These are phyloP conservation scores for Ogataea angusta DNA, from an alignment of 805 yeast genomes.

Conservation along the genomic window DNA sequence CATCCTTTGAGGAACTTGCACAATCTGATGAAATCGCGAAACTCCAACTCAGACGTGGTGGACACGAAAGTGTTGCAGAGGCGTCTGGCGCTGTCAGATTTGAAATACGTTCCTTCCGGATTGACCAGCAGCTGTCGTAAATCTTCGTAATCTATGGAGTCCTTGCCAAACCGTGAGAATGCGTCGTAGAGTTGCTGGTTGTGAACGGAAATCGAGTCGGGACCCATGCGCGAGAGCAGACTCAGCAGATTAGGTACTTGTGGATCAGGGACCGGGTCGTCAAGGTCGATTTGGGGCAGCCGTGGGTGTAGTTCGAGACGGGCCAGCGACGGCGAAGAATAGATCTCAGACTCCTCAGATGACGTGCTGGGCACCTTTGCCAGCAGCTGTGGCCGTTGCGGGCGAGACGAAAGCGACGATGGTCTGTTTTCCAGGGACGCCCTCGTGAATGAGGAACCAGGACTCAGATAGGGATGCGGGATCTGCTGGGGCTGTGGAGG, in stretches of 20 bases:
- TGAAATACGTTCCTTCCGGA: conserved; percentile 24
- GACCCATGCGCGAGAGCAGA: conserved; percentile 10
- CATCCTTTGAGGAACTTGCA: conserved; percentile 32
- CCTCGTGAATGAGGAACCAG: background rate
- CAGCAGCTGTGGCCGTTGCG: background rate
- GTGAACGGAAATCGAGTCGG: conserved; percentile 24
- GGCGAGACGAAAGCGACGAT: background rate
- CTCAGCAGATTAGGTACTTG: conserved; percentile 14
- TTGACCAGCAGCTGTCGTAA: conserved; percentile 21
- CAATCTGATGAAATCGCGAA: conserved; percentile 28
- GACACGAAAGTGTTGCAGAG: conserved; percentile 22
- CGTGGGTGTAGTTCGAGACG: conserved; percentile 10
- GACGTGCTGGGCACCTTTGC: background rate
- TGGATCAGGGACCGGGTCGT: conserved; percentile 6
- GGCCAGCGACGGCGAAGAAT: conserved; percentile 19
- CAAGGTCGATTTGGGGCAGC: conserved; percentile 19
- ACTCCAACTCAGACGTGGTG: conserved; percentile 21
- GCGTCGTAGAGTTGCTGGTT: conserved; percentile 17
- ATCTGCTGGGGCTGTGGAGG: conserved; percentile 11
- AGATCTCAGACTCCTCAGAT: conserved; percentile 14
- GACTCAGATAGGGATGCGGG: background rate
- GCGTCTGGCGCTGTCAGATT: conserved; percentile 16
- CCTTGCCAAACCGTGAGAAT: conserved; percentile 19
- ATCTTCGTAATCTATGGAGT: conserved; percentile 14
- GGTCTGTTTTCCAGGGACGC: conserved; percentile 1